Percentiles rank a stretch among this genome's conserved stretches.
phyloP scores from a whole-genome alignment of 129 eudicot species.

The Tagetes erecta region DNA sequence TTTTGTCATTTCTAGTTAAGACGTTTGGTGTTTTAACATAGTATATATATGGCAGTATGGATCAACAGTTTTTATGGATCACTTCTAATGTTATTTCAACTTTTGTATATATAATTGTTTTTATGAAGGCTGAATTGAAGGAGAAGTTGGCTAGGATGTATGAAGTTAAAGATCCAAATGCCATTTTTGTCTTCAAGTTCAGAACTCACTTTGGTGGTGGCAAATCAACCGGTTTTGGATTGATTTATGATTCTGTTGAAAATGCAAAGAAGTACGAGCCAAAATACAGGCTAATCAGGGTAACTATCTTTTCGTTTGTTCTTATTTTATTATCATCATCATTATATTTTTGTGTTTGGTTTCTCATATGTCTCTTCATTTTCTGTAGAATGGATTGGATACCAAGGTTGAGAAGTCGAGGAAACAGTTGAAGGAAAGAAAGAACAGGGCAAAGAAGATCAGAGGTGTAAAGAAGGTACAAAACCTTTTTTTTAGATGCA shows the following conservation, averaged over 20 bases:
- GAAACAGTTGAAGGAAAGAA: slow-evolving; percentile 68
- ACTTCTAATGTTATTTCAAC: not conserved
- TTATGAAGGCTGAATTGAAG: slow-evolving; percentile 69
- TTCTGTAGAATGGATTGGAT: slow-evolving; percentile 62
- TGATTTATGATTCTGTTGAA: slow-evolving; percentile 81
- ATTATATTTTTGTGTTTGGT: not conserved
- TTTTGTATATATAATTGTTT: not conserved
- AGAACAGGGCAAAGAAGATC: slow-evolving; percentile 73
- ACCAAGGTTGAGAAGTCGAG: slow-evolving; percentile 67
- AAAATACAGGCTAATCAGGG: slow-evolving; percentile 86
- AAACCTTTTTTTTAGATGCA: not conserved
- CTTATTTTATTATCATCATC: not conserved
- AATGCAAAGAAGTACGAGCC: slow-evolving; percentile 83
- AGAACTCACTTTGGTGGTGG: slow-evolving; percentile 89
- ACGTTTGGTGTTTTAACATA: not conserved
- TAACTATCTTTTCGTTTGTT: slow-evolving; percentile 19
- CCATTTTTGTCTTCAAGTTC: slow-evolving; percentile 84
- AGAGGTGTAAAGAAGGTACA: slow-evolving; percentile 71
- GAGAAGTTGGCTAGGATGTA: slow-evolving; percentile 69
- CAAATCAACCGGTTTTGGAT: slow-evolving; percentile 77
- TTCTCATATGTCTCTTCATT: not conserved
- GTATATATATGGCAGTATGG: not conserved
- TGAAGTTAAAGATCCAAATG: slow-evolving; percentile 58
- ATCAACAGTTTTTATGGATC: not conserved
- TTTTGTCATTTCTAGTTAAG: not conserved